These are phyloP conservation scores for Mycena galericulata DNA, from an alignment of 768 basidiomycete species.

Conservation along the genomic window DNA sequence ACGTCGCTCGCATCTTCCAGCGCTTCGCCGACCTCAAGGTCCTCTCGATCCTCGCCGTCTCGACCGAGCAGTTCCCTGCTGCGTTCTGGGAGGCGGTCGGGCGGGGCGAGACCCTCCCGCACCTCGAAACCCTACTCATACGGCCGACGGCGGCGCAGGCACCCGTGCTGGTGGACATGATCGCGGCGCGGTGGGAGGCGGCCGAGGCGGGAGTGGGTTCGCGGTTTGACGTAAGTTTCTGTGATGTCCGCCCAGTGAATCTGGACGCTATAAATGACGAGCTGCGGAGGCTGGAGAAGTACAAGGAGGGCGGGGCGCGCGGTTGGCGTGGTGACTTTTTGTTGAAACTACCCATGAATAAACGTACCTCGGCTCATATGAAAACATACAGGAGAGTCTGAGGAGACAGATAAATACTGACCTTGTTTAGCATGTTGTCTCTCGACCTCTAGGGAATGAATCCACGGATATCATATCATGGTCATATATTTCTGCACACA, in stretches of 20 bases:
- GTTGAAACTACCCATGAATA: slow-evolving; percentile 1
- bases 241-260: not conserved
- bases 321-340: not conserved
- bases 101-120: slow-evolving; percentile 5
- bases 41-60: not conserved
- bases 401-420: no score
- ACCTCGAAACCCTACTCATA: not conserved
- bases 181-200: slow-evolving; percentile 19
- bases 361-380: no score
- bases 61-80: slow-evolving; percentile 20
- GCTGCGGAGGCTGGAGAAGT: slow-evolving; percentile 8
- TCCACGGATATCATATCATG: no score
- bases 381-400: no score
- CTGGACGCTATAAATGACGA: slow-evolving; percentile 1
- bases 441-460: no score
- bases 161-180: slow-evolving; percentile 12
- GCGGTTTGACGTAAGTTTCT: not conserved
- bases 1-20: not conserved
- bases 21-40: not conserved
- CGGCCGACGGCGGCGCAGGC: slow-evolving; percentile 11
- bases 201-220: not conserved
- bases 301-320: not conserved
- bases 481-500: no score
- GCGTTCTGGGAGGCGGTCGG: slow-evolving; percentile 20
- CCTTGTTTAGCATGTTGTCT: no score